Evolutionary conservation across 2,329 filamentous ascomycete species (phyloP).

Genomic region (Thyridium curvatum): DNA sequence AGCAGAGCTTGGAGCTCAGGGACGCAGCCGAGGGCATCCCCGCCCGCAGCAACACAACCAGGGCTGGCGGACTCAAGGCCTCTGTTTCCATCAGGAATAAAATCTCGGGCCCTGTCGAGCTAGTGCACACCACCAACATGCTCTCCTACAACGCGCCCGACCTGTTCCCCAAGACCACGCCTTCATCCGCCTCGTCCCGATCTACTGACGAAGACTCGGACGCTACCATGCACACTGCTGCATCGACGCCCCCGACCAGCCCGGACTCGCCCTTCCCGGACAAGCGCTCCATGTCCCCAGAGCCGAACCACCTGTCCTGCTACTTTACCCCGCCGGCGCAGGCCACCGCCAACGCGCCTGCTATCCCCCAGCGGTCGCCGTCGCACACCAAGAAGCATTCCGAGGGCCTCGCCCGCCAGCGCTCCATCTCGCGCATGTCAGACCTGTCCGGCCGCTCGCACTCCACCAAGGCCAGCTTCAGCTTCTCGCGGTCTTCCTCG

Average conservation of each 20-base stretch:
- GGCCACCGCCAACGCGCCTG: conserved; percentile 50
- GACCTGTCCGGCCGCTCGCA: conserved; percentile 45
- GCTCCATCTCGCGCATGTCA: conserved; percentile 44
- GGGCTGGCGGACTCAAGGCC: conserved; percentile 34
- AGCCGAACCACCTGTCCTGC: conserved; percentile 61
- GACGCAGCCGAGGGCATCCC: conserved; percentile 30
- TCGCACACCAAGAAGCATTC: conserved; percentile 84
- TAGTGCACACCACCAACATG: conserved; percentile 94
- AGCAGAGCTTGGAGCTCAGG: conserved; percentile 43
- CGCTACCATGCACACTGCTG: conserved; percentile 43
- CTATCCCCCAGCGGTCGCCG: conserved; percentile 70
- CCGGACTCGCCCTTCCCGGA: conserved; percentile 56
- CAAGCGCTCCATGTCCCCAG: conserved; percentile 45
- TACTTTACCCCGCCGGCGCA: conserved; percentile 47
- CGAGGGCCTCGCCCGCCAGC: conserved; percentile 55
- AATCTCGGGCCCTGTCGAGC: conserved; percentile 82
- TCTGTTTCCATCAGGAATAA: conserved; percentile 52
- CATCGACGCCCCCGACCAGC: conserved; percentile 49
- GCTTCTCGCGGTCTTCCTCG: conserved; percentile 51
- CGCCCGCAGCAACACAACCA: conserved; percentile 42
- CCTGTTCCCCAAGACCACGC: conserved; percentile 47
- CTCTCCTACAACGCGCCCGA: conserved; percentile 92
- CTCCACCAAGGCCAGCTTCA: conserved; percentile 50
- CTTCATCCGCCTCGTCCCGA: conserved; percentile 44
- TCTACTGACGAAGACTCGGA: conserved; percentile 71